Conservation (phyloP, 2,329 filamentous ascomycete genomes). For the Pseudohalonectria lignicola region DNA sequence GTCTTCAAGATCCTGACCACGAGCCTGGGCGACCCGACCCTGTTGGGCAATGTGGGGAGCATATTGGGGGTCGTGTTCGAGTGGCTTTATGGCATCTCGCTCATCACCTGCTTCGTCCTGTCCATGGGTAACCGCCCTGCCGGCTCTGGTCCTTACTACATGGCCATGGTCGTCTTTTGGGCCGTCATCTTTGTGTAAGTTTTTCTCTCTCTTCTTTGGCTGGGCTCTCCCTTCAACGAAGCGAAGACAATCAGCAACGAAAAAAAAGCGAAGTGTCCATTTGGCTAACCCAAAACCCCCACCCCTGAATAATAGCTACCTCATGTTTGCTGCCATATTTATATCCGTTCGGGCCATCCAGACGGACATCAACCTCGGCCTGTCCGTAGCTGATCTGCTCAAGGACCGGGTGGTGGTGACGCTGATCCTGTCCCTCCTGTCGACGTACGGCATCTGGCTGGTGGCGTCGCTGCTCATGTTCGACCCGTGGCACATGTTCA, state of each 20-base stretch:
- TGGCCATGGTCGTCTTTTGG: conserved; percentile 99
- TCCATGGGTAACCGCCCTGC: conserved; percentile 90
- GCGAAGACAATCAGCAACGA: conserved; percentile 1
- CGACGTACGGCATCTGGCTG: conserved; percentile 89
- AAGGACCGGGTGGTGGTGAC: conserved; percentile 86
- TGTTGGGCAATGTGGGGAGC: conserved; percentile 67
- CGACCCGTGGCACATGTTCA: conserved; percentile 99
- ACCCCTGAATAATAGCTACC: conserved; percentile 54
- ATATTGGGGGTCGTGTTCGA: conserved; percentile 85
- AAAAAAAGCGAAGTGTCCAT: too few relatives aligned
- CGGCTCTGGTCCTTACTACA: conserved; percentile 87
- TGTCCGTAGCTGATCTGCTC: conserved; percentile 65
- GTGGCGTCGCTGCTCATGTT: conserved; percentile 88
- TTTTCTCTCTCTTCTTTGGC: neutral
- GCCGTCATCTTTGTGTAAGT: conserved; percentile 81
- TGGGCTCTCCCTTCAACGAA: neutral
- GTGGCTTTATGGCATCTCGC: conserved; percentile 86
- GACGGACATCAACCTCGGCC: conserved; percentile 54
- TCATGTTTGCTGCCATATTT: conserved; percentile 90
- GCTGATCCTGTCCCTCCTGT: conserved; percentile 81
- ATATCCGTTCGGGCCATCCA: conserved; percentile 85
- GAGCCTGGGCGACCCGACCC: conserved; percentile 57
- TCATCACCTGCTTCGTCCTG: conserved; percentile 91
- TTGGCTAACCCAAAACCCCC: too few relatives aligned
- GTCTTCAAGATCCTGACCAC: conserved; percentile 95